Evolutionary conservation across 306 rosid species (phyloP), one percentile per base, ranked within the genome.

Genomic region (Prunus mongolica): DNA sequence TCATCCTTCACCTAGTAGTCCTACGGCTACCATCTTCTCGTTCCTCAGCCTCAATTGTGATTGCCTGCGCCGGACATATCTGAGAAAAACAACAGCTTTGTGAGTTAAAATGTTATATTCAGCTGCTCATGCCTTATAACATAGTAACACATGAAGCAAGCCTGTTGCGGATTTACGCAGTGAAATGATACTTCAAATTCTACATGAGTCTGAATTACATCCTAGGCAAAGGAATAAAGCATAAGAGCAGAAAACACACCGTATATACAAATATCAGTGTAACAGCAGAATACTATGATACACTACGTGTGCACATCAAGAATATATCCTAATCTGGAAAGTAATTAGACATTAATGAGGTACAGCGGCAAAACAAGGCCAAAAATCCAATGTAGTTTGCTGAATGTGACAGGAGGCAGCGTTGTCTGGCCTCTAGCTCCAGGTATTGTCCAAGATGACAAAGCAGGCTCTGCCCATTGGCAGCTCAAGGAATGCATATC

Each of bases 21-120:
- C 99, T 89, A 73, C 99, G 99, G 86, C 99, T 95, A 46, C 99
- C 99, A 72, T 95, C 99, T 84, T 95, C 99, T 69, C 99, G 87
- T 84, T 87, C 99, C 89, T 95, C 99, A 3, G 99, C 99, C 82
- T 95, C 99, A 77, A 95, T 95, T 66, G 99, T 95, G 78, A 95
- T 95, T 76, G 99, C 99, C 85, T 95, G 99, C 27, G 99, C 99
- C 12, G 99, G 99, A 66, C 99, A 95, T 66, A 95, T 86, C 99
- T 95, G 81, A 77, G 11, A 49, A 78, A 54, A 54, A 27, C 34
- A 15, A 73, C 28, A 15, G 51, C 38, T 27, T 57, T 44, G 76
- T 67, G 57, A 81, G 32, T 74, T 50, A 52, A 52, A 73, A 47
- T 58, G 41, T 25, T 20, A 60, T 7, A 73, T 24, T 34, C 58